These are phyloP conservation scores for Combretum micranthum DNA, from an alignment of 345 rosid species.

Conservation along the genomic window DNA sequence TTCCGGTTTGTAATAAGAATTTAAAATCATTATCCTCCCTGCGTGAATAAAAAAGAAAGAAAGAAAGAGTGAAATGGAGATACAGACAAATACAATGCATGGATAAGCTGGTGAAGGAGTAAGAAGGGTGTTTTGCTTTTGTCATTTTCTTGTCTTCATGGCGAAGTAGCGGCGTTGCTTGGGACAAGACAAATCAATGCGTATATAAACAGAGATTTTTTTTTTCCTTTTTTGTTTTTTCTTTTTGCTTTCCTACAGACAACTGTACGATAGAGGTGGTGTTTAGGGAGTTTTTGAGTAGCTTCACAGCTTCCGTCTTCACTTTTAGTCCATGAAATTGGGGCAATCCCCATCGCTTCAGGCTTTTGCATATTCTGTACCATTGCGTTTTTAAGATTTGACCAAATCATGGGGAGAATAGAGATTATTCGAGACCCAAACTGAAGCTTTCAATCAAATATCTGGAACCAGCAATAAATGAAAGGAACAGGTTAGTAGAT, in stretches of 20 bases:
- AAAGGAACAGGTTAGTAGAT: no score
- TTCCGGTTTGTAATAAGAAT: no score
- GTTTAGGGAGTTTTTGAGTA: slow-evolving; percentile 17
- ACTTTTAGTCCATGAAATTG: slow-evolving; percentile 14
- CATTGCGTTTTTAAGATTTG: no score
- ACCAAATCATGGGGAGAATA: no score
- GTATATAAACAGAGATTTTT: no score
- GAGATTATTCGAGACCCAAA: no score
- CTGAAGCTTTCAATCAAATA: background rate
- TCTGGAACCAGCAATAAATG: no score
- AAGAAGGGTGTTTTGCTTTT: slow-evolving; percentile 8
- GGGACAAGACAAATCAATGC: slow-evolving; percentile 5
- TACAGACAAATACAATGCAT: background rate
- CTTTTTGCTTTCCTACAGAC: no score
- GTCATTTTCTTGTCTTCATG: slow-evolving; percentile 32
- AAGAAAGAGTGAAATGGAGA: no score
- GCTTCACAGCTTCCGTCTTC: slow-evolving; percentile 24
- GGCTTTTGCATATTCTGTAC: background rate
- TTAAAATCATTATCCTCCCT: no score
- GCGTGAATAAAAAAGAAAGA: no score
- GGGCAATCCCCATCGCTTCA: slow-evolving; percentile 13
- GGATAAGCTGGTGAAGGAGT: background rate
- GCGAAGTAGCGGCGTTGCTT: slow-evolving; percentile 29
- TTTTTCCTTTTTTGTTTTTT: no score
- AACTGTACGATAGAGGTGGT: slow-evolving; percentile 17